Base-by-base conservation (phyloP, 1,139 yeast species). In the Chernovozyma aurita region DNA sequence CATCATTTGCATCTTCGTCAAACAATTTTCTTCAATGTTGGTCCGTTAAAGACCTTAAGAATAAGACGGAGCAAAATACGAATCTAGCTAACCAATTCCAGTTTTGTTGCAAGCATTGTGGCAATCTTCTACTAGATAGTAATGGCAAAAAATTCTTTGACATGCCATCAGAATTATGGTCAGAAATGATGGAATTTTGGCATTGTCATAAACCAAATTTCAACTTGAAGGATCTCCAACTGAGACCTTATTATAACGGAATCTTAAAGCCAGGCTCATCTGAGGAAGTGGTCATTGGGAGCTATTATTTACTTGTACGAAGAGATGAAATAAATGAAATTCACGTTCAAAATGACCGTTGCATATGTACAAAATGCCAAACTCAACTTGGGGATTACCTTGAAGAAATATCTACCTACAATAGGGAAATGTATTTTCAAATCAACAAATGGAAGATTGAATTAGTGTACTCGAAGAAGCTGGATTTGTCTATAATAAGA, bases 101-200 rank as follows among this genome's bases (percentile, higher is more conserved):
- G n/a, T 59, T 74, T 31, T 37, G 39, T 4, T 76, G 80, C 45
- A 16, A 22, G 0, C 5, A 43, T 0, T 76, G 80, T 44, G 41
- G 45, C 2, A 1, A 18, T 0, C 24, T 8, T 0, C 28, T 73
- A 1, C 42, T 72, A 1, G 52, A 59, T 30, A 65, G 76, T 0
- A 20, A 31, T 0, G 32, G 52, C 1, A 25, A 39, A 5, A 55
- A 53, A 24, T 58, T 82, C 32, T 59, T 66, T 44, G 85, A 86
- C 31, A 74, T 90, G 80, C 98, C 98, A 0, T 84, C 95, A 1
- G 97, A 88, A 49, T 68, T 79, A 37, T 92, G 98, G 98, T 78
- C 85, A 11, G 98, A 92, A 53, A 67, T 92, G 74, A 85, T 92
- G 95, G 97, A 92, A 42, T 85, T 84, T 46, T 92, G 98, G 98